Evolutionary conservation across 148 eudicot species (phyloP).

Genomic region (Fallopia convolvulus): DNA sequence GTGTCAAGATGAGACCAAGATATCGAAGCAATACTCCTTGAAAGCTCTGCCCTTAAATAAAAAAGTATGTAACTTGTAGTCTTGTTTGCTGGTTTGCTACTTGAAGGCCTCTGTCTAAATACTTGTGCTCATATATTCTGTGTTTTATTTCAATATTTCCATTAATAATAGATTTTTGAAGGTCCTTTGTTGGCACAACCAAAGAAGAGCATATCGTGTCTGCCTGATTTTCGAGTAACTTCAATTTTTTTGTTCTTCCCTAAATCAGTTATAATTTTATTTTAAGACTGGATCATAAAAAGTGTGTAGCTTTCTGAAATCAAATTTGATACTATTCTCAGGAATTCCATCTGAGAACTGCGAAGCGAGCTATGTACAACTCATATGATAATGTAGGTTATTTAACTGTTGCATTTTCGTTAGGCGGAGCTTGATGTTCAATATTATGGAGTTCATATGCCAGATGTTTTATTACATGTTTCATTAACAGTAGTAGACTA

Average conservation of each 20-base stretch:
- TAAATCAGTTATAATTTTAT: background rate
- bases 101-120: background rate
- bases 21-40: background rate
- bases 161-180: conserved; percentile 34
- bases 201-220: conserved; percentile 29
- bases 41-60: conserved; percentile 8
- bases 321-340: conserved; percentile 7
- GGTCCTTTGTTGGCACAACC: conserved; percentile 25
- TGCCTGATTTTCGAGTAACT: conserved; percentile 43
- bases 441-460: background rate
- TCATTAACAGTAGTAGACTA: background rate
- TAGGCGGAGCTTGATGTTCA: background rate
- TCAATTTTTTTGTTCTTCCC: background rate
- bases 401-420: background rate
- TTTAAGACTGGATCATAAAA: background rate
- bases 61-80: conserved; percentile 1
- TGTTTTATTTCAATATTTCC: background rate
- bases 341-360: conserved; percentile 33
- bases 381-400: conserved; percentile 34
- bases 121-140: background rate
- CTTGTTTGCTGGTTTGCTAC: background rate
- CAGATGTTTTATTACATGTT: background rate
- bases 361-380: conserved; percentile 29
- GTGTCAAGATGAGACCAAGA: background rate
- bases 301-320: background rate